phyloP scores from a whole-genome alignment of 495 filamentous ascomycete species.

The Clohesyomyces aquaticus region DNA sequence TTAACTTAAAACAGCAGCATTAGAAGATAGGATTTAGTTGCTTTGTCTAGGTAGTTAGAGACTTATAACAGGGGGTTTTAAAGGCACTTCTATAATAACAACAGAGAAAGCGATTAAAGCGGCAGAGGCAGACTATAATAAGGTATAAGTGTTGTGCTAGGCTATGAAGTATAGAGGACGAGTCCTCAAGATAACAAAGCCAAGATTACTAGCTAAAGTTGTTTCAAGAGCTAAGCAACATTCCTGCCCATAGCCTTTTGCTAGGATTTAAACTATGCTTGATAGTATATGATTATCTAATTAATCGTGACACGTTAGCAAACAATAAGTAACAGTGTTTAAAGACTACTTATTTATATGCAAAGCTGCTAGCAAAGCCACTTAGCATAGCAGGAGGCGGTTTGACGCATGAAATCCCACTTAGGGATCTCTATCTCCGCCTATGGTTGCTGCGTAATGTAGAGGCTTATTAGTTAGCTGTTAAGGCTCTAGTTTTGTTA shows the following conservation, averaged over 20 bases:
- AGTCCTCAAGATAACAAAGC: not conserved
- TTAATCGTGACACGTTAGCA: conserved; percentile 23
- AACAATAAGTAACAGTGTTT: conserved; percentile 29
- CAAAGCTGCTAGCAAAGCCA: conserved; percentile 27
- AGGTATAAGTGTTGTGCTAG: no score
- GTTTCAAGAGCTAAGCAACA: not conserved
- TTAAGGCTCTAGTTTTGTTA: conserved; percentile 19
- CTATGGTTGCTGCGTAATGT: conserved; percentile 28
- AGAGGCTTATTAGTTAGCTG: conserved; percentile 25
- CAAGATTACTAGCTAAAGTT: not conserved
- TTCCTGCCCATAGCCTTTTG: not conserved
- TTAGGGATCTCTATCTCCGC: conserved; percentile 24
- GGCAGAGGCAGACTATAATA: no score
- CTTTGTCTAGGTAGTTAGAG: no score
- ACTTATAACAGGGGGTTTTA: no score
- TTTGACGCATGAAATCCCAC: conserved; percentile 28
- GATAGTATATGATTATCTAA: conserved; percentile 1
- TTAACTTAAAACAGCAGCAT: no score
- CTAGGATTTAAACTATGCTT: not conserved
- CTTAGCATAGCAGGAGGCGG: conserved; percentile 23
- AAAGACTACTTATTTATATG: conserved; percentile 27
- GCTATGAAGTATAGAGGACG: no score
- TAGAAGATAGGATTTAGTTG: no score
- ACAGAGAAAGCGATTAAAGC: no score
- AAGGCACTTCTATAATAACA: no score